Conservation (phyloP, 208 protist genomes). For the Leishmania braziliensis region DNA sequence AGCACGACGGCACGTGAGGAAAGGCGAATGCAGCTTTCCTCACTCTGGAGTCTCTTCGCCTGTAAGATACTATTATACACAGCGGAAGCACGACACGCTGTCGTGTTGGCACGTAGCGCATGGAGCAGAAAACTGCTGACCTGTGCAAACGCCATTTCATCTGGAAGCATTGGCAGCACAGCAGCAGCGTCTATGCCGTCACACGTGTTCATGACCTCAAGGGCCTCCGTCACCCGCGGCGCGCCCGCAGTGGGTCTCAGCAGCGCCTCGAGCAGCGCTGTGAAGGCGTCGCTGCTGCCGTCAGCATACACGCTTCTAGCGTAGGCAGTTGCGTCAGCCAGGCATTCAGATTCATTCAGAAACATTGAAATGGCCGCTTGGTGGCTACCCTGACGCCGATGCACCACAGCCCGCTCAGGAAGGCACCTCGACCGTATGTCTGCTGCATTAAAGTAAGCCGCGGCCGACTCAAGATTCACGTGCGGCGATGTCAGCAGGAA, state of each 20-base stretch:
- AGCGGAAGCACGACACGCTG: constrained; percentile 33
- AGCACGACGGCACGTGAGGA: constrained; percentile 27
- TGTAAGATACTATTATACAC: constrained; percentile 42
- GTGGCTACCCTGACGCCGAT: constrained; percentile 56
- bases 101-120: constrained; percentile 39
- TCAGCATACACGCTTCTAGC: constrained; percentile 37
- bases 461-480: constrained; percentile 32
- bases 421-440: constrained; percentile 29
- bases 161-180: constrained; percentile 70
- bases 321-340: constrained; percentile 58
- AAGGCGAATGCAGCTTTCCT: constrained; percentile 33
- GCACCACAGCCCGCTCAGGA: constrained; percentile 64
- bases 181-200: constrained; percentile 45
- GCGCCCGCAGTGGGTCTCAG: constrained; percentile 8
- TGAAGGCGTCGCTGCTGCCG: constrained; percentile 41
- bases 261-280: constrained; percentile 49
- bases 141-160: constrained; percentile 40
- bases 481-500: constrained; percentile 46
- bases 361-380: constrained; percentile 66
- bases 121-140: constrained; percentile 56
- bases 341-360: constrained; percentile 40
- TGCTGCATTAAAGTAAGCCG: constrained; percentile 46
- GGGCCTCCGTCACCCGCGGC: constrained; percentile 38
- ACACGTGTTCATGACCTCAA: constrained; percentile 49
- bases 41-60: constrained; percentile 24